A percentile compares a stretch with the other conserved stretches of the same genome.
These are phyloP conservation scores for Podosphaera xanthii DNA, from an alignment of 2,329 filamentous ascomycete genomes.

Conservation along the genomic window DNA sequence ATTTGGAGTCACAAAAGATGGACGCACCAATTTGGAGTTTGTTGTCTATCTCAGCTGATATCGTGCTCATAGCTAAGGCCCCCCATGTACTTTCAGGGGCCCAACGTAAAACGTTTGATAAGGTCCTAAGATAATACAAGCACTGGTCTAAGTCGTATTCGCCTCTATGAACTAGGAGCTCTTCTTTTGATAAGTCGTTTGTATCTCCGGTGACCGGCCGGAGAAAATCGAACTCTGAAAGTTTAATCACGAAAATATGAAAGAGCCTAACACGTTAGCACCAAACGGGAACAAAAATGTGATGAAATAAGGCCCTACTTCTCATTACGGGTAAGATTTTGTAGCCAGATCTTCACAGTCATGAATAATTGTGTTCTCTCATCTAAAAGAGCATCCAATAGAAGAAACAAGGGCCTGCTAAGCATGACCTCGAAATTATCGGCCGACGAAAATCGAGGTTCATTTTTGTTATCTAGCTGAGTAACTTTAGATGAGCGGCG, in stretches of 20 bases:
- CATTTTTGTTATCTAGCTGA: conserved; percentile 16
- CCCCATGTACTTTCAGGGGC: conserved; percentile 48
- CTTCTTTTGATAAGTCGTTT: not conserved
- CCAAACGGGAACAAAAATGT: not conserved
- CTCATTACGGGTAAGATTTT: conserved; percentile 38
- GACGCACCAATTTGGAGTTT: not conserved
- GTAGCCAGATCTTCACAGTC: conserved; percentile 61
- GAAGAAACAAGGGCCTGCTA: conserved; percentile 55
- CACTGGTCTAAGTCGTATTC: conserved; percentile 54
- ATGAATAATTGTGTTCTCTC: conserved; percentile 53
- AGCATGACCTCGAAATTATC: conserved; percentile 52
- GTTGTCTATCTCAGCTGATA: conserved; percentile 18
- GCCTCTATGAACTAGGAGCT: conserved; percentile 19
- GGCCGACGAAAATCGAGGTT: conserved; percentile 26
- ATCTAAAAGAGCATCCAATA: conserved; percentile 56
- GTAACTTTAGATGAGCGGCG: conserved; percentile 26
- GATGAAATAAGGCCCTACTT: conserved; percentile 22
- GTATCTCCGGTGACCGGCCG: not conserved
- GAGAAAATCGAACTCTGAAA: conserved; percentile 32
- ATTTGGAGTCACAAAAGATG: not conserved
- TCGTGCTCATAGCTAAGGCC: conserved; percentile 39
- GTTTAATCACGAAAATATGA: conserved; percentile 33
- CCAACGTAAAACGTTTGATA: conserved; percentile 50
- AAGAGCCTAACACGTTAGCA: conserved; percentile 26
- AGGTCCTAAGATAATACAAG: conserved; percentile 52